These are phyloP conservation scores for Lentinula boryana DNA, from an alignment of 768 basidiomycete species.

Conservation along the genomic window DNA sequence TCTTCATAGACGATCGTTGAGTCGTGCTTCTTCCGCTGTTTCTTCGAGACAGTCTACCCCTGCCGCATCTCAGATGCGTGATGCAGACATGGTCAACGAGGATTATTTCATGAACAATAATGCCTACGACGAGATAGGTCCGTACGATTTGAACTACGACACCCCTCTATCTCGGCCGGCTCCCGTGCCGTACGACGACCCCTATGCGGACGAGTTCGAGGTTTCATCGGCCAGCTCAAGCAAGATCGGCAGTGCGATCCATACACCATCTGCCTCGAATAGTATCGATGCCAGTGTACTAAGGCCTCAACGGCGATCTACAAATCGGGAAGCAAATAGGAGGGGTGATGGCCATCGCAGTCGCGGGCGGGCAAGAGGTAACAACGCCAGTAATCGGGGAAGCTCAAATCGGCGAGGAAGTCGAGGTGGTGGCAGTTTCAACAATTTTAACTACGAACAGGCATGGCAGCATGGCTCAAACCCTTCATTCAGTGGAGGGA, in stretches of 20 bases:
- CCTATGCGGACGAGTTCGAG: slow-evolving; percentile 51
- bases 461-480: neutral
- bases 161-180: slow-evolving; percentile 54
- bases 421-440: neutral
- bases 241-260: neutral
- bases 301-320: slow-evolving; percentile 2
- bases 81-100: slow-evolving; percentile 47
- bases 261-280: neutral
- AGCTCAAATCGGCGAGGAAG: neutral
- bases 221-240: slow-evolving; percentile 17
- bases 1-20: slow-evolving; percentile 44
- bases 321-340: slow-evolving; percentile 20
- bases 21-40: slow-evolving; percentile 40
- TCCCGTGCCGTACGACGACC: slow-evolving; percentile 72
- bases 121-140: slow-evolving; percentile 61
- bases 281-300: neutral
- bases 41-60: slow-evolving; percentile 55
- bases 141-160: slow-evolving; percentile 61
- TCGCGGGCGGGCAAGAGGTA: slow-evolving; percentile 23
- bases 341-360: slow-evolving; percentile 15
- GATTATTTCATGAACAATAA: slow-evolving; percentile 41
- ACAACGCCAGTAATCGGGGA: slow-evolving; percentile 4
- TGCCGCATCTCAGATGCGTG: slow-evolving; percentile 43
- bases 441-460: neutral
- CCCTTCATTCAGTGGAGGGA: neutral